phyloP scores from a whole-genome alignment of 768 basidiomycete species.

The Kwoniella heveanensis region DNA sequence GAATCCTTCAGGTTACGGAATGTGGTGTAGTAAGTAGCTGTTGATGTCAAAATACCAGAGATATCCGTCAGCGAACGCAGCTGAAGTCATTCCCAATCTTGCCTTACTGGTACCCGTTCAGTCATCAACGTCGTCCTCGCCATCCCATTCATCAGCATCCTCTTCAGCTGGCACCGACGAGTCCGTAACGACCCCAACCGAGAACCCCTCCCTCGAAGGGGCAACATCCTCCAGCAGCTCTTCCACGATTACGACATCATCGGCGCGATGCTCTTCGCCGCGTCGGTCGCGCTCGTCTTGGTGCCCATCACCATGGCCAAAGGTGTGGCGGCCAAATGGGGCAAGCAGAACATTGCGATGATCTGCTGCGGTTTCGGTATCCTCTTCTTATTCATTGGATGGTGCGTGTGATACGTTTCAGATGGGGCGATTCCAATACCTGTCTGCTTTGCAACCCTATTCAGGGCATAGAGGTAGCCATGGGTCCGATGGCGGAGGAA shows the following conservation, averaged over 20 bases:
- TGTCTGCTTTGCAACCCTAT: no score
- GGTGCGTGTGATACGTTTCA: slow-evolving; percentile 7
- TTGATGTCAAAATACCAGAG: no score
- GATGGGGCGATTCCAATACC: no score
- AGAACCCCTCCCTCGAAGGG: slow-evolving; percentile 9
- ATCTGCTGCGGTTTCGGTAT: slow-evolving; percentile 19
- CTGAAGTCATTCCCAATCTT: no score
- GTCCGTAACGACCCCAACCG: background rate
- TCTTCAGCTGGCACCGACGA: slow-evolving; percentile 8
- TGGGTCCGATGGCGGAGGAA: no score
- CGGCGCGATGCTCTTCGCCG: slow-evolving; percentile 9
- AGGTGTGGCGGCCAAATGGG: slow-evolving; percentile 16
- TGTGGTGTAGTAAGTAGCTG: slow-evolving; percentile 15
- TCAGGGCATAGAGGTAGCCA: no score
- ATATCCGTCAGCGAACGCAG: no score
- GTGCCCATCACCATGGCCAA: slow-evolving; percentile 17
- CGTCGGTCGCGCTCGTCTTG: slow-evolving; percentile 10
- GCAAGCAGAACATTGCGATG: slow-evolving; percentile 14
- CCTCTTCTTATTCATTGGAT: slow-evolving; percentile 7
- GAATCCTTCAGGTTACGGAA: slow-evolving; percentile 10
- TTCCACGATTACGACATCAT: slow-evolving; percentile 21
- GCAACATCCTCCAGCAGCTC: slow-evolving; percentile 7
- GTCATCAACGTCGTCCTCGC: slow-evolving; percentile 21
- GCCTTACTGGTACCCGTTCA: background rate
- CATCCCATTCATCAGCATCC: slow-evolving; percentile 13